Conservation (phyloP, 768 basidiomycete species). For the Boletus sp. region DNA sequence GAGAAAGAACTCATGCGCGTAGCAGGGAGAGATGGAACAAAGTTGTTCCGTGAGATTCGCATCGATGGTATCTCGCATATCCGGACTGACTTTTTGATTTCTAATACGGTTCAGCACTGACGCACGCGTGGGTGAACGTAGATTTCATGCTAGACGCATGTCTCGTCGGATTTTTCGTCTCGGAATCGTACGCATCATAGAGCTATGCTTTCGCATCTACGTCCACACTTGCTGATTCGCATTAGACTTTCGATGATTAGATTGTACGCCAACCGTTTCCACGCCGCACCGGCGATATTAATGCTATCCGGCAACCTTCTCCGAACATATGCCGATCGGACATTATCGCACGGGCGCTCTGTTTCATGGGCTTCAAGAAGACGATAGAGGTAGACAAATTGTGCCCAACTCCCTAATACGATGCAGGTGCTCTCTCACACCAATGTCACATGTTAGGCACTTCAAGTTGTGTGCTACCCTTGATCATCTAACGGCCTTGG, state of each 20-base stretch:
- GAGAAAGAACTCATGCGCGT: conserved; percentile 93
- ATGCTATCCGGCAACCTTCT: not conserved
- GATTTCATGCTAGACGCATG: conserved; percentile 95
- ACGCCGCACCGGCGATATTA: not conserved
- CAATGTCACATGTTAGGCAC: conserved; percentile 3
- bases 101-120: conserved; percentile 53
- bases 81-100: conserved; percentile 1
- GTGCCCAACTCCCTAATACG: not conserved
- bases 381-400: not conserved
- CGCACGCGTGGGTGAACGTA: conserved; percentile 96
- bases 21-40: conserved; percentile 93
- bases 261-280: not conserved
- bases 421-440: conserved; percentile 7
- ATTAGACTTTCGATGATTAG: not conserved
- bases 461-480: not conserved
- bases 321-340: not conserved
- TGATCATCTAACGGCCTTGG: not conserved
- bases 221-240: not conserved
- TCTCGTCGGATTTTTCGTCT: conserved; percentile 85
- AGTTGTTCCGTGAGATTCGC: conserved; percentile 78
- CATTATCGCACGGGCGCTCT: not conserved
- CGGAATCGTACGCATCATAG: conserved; percentile 55
- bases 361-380: not conserved
- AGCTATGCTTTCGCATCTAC: not conserved
- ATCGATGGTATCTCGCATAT: not conserved